These are phyloP conservation scores for Ottelia alismoides DNA, from an alignment of 106 monocot species.

Conservation along the genomic window DNA sequence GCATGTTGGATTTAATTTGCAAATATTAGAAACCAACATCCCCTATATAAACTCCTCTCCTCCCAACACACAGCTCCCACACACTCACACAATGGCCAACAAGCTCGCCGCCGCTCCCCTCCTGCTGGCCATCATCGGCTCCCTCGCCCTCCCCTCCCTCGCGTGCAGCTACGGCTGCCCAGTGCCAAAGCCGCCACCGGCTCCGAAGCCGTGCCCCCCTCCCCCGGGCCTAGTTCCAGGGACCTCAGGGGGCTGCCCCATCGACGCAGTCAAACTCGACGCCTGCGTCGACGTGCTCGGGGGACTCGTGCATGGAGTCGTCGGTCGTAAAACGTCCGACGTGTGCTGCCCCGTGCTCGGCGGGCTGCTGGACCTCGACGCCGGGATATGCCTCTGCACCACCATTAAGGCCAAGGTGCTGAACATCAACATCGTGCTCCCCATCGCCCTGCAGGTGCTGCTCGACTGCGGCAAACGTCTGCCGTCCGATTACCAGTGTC, in stretches of 20 bases:
- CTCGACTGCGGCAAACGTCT: conserved; percentile 11
- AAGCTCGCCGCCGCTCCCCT: background rate
- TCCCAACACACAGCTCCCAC: too few species aligned
- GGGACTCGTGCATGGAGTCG: conserved; percentile 6
- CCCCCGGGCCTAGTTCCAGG: background rate
- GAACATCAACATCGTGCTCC: conserved; percentile 17
- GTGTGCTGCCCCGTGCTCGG: conserved; percentile 16
- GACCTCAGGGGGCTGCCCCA: conserved; percentile 4
- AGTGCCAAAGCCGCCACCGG: background rate
- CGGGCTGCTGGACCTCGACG: conserved; percentile 11
- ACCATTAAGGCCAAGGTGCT: conserved; percentile 15
- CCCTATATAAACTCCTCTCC: too few species aligned
- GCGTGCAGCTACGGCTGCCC: background rate
- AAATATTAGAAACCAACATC: too few species aligned
- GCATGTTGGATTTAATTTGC: too few species aligned
- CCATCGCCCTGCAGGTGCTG: conserved; percentile 11
- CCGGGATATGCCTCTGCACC: conserved; percentile 17
- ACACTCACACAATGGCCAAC: background rate
- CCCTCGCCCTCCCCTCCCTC: background rate
- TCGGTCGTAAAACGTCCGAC: conserved; percentile 1
- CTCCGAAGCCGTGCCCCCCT: background rate
- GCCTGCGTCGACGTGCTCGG: conserved; percentile 19
- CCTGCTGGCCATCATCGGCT: too few species aligned
- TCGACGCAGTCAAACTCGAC: conserved; percentile 12
- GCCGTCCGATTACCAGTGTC: conserved; percentile 10